Conservation (phyloP, 2,329 filamentous ascomycete genomes). For the Chrysosporium keratinophilum region DNA sequence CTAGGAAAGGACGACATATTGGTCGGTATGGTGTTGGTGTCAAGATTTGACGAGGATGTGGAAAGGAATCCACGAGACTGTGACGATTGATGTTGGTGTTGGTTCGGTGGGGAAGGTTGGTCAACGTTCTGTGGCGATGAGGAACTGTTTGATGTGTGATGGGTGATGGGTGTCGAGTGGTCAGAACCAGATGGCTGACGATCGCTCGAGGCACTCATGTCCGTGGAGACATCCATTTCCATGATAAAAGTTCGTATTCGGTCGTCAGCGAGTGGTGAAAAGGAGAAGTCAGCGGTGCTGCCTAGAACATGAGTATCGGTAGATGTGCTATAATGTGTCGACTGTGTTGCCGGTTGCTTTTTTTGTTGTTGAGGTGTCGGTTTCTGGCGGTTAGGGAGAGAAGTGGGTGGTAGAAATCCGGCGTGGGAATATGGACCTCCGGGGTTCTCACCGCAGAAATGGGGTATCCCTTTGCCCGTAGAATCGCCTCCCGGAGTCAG, state of each 20-base stretch:
- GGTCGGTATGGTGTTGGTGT: not conserved
- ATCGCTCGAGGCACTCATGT: constrained; percentile 23
- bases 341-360: not conserved
- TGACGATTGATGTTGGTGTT: not conserved
- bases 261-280: constrained; percentile 6
- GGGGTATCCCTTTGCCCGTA: not conserved
- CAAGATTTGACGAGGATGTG: constrained; percentile 7
- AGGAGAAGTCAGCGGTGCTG: not conserved
- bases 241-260: constrained; percentile 17
- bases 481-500: not conserved
- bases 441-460: not conserved
- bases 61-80: not conserved
- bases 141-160: constrained; percentile 31
- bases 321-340: not conserved
- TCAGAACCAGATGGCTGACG: constrained; percentile 25
- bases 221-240: constrained; percentile 28
- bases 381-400: constrained; percentile 4
- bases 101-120: constrained; percentile 21
- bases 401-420: not conserved
- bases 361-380: not conserved
- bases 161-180: constrained; percentile 28
- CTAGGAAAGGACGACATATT: not conserved
- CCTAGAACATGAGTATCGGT: not conserved
- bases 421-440: not conserved
- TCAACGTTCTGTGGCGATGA: constrained; percentile 25